Conservation (phyloP, 2,329 filamentous ascomycete species). For the Phoma sp. region DNA sequence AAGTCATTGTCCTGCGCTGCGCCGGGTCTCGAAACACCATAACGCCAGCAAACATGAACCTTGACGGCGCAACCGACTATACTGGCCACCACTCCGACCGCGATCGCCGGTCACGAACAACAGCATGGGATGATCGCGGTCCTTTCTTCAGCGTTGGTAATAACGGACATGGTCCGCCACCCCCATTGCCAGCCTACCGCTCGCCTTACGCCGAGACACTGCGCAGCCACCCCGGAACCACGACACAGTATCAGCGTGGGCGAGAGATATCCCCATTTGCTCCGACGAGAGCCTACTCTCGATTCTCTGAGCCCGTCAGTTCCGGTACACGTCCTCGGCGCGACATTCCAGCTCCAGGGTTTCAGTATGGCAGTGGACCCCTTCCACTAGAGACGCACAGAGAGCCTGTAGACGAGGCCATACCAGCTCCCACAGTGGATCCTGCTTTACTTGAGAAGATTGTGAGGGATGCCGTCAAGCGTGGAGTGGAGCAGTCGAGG, state of each 20-base stretch:
- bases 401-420: not conserved
- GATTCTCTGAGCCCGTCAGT: conserved; percentile 18
- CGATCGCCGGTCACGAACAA: conserved; percentile 17
- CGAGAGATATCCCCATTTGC: not conserved
- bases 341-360: conserved; percentile 15
- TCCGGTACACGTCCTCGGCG: conserved; percentile 11
- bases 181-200: conserved; percentile 14
- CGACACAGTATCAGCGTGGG: not conserved
- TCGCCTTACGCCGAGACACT: conserved; percentile 20
- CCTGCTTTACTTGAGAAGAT: conserved; percentile 24
- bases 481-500: conserved; percentile 28
- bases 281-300: conserved; percentile 2
- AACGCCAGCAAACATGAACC: conserved; percentile 29
- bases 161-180: conserved; percentile 6
- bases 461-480: conserved; percentile 29
- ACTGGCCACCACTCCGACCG: conserved; percentile 20
- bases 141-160: conserved; percentile 1
- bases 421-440: conserved; percentile 15
- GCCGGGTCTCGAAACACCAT: conserved; percentile 33
- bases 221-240: not conserved
- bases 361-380: conserved; percentile 39
- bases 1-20: conserved; percentile 56
- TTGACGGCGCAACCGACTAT: conserved; percentile 38
- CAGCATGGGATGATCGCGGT: conserved; percentile 26
- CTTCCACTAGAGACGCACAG: conserved; percentile 19